Base-by-base conservation (phyloP, 2,329 filamentous ascomycete genomes). In the Verticillium nubilum region DNA sequence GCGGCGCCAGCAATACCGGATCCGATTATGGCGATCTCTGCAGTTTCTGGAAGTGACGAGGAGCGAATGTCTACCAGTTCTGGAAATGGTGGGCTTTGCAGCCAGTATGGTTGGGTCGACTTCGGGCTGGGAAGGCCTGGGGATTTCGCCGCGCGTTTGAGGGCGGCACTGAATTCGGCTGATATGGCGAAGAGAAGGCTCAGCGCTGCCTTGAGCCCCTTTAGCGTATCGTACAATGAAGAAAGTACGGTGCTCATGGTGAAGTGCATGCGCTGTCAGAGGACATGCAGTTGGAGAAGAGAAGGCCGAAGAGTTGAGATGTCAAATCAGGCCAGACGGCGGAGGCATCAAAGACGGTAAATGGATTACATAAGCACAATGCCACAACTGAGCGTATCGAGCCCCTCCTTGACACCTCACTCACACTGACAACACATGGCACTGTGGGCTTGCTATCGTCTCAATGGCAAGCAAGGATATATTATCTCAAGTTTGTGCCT, bases 21-120 rank as follows among this genome's bases (percentile, higher is more conserved):
- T 13, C 64, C 64, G 25, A 68, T 68, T 53, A 67, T 65, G 54
- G 61, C 62, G 37, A 67, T 52, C 42, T 67, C 66, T 6, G 28
- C 61, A 5, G 61, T 58, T 13, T 53, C 29, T 2, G 57, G 59
- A 61, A 64, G 65, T 19, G 60, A 56, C 0, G 64, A 63, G n/a
- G 56, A 60, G 58, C 61, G 61, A 10, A 58, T 56, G 28, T 57
- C 54, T 10, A 47, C 27, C 4, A 35, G 23, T 27, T 54, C 37
- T 4, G 62, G 62, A 23, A 59, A 58, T 5, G 58, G 56, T 13
- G 63, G 59, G 19, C 19, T 50, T 10, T 50, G 23, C 17, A 23
- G n/a, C 66, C 66, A 67, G 47, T 60, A 67, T 12, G 65, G 52
- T 23, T 60, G 59, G 19, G 62, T 67, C 17, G 60, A 53, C 55